These are phyloP conservation scores for Oxyria digyna DNA, from an alignment of 148 eudicot species.

Conservation along the genomic window DNA sequence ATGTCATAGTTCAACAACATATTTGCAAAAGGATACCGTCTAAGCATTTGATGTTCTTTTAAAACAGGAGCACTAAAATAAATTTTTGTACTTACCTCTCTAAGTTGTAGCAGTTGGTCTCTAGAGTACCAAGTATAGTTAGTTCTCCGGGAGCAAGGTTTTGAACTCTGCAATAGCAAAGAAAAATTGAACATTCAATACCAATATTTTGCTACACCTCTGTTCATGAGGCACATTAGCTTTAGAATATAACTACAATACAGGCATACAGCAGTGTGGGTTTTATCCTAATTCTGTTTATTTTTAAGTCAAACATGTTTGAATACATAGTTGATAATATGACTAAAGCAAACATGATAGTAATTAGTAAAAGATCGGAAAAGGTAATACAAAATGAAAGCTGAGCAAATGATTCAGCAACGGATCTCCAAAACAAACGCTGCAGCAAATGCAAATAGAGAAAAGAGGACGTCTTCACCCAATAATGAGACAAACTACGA, in stretches of 20 bases:
- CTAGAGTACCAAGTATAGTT: slow-evolving; percentile 3
- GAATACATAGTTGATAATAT: background rate
- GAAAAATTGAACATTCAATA: background rate
- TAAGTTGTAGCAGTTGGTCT: slow-evolving; percentile 4
- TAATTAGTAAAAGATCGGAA: background rate
- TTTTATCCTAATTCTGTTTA: background rate
- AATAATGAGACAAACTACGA: background rate
- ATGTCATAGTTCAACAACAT: background rate
- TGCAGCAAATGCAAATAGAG: background rate
- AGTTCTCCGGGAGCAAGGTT: background rate
- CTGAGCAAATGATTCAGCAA: background rate
- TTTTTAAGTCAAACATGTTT: background rate
- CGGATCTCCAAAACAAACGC: background rate
- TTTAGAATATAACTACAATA: background rate
- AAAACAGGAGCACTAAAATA: background rate
- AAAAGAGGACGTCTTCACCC: background rate
- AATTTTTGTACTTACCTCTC: background rate
- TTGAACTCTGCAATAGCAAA: background rate
- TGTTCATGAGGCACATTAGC: background rate
- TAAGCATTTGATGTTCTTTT: background rate
- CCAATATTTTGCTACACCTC: background rate
- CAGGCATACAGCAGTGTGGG: background rate
- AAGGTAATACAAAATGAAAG: background rate
- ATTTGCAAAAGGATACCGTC: background rate
- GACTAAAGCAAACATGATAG: background rate